phyloP scores from a whole-genome alignment of 1,139 yeast genomes.

The Kodamaea plutei region DNA sequence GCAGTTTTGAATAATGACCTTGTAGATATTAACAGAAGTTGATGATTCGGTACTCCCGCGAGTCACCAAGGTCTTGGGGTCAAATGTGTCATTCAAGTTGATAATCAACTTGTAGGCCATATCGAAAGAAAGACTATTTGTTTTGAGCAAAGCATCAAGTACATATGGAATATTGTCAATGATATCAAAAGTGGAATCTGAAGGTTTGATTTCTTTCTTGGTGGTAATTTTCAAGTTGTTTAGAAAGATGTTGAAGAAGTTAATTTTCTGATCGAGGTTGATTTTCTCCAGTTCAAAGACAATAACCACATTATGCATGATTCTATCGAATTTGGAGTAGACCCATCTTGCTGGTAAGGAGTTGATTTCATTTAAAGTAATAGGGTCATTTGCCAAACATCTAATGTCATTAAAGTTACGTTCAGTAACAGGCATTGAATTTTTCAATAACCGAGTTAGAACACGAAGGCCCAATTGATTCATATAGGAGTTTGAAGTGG shows the following conservation, averaged over 20 bases:
- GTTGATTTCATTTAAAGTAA: slow-evolving; percentile 27
- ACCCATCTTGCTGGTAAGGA: slow-evolving; percentile 36
- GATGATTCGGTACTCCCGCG: slow-evolving; percentile 2
- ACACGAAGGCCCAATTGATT: slow-evolving; percentile 26
- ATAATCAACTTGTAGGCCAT: slow-evolving; percentile 17
- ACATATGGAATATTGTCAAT: slow-evolving; percentile 29
- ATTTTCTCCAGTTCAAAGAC: slow-evolving; percentile 24
- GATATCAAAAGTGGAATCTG: slow-evolving; percentile 28
- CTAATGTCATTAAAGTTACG: slow-evolving; percentile 25
- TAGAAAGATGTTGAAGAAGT: slow-evolving; percentile 23
- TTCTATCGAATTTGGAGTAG: slow-evolving; percentile 26
- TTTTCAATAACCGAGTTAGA: slow-evolving; percentile 22
- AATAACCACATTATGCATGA: slow-evolving; percentile 24
- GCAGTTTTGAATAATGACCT: slow-evolving; percentile 12
- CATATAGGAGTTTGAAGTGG: slow-evolving; percentile 19
- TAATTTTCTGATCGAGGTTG: slow-evolving; percentile 23
- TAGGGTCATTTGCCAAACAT: slow-evolving; percentile 32
- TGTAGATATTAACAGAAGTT: slow-evolving; percentile 9
- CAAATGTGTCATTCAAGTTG: slow-evolving; percentile 30
- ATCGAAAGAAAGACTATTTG: slow-evolving; percentile 16
- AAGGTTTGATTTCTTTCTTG: slow-evolving; percentile 26
- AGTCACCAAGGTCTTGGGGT: slow-evolving; percentile 14
- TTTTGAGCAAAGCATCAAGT: slow-evolving; percentile 20
- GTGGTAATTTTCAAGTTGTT: slow-evolving; percentile 23
- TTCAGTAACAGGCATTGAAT: slow-evolving; percentile 18